Conservation (phyloP, 2,329 filamentous ascomycete species). For the Trichothecium sympodiale region DNA sequence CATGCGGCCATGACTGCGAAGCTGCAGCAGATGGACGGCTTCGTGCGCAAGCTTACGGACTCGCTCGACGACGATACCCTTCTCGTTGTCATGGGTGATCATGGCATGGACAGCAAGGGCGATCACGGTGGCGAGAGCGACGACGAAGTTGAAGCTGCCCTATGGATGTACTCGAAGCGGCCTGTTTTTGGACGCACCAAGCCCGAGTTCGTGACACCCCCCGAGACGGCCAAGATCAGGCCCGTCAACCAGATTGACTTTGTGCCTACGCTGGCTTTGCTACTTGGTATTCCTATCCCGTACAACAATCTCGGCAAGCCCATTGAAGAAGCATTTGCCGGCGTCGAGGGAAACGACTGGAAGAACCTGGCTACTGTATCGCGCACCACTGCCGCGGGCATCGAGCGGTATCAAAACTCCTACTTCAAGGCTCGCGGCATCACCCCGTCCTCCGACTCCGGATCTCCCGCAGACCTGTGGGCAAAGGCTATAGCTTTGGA, state of each 20-base stretch:
- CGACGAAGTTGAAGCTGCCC: constrained; percentile 83
- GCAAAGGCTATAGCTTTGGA: constrained; percentile 1
- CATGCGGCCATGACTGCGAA: constrained; percentile 89
- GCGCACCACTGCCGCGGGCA: constrained; percentile 70
- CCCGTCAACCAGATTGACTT: constrained; percentile 83
- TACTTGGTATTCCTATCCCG: constrained; percentile 84
- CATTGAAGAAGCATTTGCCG: constrained; percentile 87
- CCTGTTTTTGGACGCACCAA: constrained; percentile 71
- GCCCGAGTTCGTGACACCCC: constrained; percentile 44
- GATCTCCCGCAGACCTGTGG: constrained; percentile 29
- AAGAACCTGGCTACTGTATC: constrained; percentile 67
- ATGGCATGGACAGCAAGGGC: constrained; percentile 95
- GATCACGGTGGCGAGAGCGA: constrained; percentile 98
- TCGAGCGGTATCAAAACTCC: constrained; percentile 76
- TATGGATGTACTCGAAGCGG: constrained; percentile 97
- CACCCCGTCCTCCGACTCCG: constrained; percentile 41
- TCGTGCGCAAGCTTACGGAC: constrained; percentile 61
- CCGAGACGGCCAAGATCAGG: constrained; percentile 63
- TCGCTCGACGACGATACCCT: constrained; percentile 75
- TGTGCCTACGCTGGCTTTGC: constrained; percentile 78
- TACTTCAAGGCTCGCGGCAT: constrained; percentile 67
- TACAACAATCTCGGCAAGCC: constrained; percentile 92
- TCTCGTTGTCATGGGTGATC: constrained; percentile 95
- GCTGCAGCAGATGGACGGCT: constrained; percentile 77
- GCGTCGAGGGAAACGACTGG: constrained; percentile 57